These are phyloP conservation scores for Tolypocladium sp. DNA, from an alignment of 2,329 filamentous ascomycete species.

Conservation along the genomic window DNA sequence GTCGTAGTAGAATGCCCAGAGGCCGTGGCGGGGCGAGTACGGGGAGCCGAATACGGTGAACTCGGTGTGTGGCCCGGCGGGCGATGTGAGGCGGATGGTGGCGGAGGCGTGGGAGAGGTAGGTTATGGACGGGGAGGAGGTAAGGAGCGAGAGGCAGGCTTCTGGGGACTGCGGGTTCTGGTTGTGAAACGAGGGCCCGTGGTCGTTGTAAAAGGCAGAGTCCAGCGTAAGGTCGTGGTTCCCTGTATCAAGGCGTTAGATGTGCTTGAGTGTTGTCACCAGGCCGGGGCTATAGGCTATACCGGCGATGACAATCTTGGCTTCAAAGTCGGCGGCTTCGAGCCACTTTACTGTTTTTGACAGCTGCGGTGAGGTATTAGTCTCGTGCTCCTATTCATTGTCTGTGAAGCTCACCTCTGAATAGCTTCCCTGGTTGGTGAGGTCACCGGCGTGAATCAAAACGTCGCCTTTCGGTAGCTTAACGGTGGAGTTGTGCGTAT, in stretches of 20 bases:
- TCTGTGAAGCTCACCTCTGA: slow-evolving; percentile 31
- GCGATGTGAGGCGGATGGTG: slow-evolving; percentile 43
- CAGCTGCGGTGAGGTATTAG: slow-evolving; percentile 26
- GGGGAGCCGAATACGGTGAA: slow-evolving; percentile 67
- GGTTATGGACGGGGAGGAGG: slow-evolving; percentile 44
- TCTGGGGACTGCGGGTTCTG: slow-evolving; percentile 41
- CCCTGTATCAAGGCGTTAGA: slow-evolving; percentile 31
- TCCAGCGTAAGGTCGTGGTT: slow-evolving; percentile 72
- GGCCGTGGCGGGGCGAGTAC: slow-evolving; percentile 44
- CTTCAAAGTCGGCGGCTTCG: slow-evolving; percentile 56
- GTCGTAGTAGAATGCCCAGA: slow-evolving; percentile 62
- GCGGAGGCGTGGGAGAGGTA: slow-evolving; percentile 54
- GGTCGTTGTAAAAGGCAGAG: slow-evolving; percentile 45
- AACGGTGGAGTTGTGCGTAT: slow-evolving; percentile 61
- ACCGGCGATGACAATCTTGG: slow-evolving; percentile 64
- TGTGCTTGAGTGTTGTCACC: background rate
- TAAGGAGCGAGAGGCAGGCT: slow-evolving; percentile 46
- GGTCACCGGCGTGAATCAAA: slow-evolving; percentile 66
- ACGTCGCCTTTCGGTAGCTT: slow-evolving; percentile 65
- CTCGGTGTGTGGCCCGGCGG: slow-evolving; percentile 44
- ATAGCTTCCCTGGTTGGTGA: slow-evolving; percentile 63
- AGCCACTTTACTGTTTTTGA: slow-evolving; percentile 58
- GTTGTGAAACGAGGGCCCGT: slow-evolving; percentile 47
- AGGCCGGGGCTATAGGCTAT: slow-evolving; percentile 6
- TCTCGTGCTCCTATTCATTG: background rate